phyloP scores from a whole-genome alignment of 1,284 basidiomycete genomes.

The Apiotrichum brassicae region DNA sequence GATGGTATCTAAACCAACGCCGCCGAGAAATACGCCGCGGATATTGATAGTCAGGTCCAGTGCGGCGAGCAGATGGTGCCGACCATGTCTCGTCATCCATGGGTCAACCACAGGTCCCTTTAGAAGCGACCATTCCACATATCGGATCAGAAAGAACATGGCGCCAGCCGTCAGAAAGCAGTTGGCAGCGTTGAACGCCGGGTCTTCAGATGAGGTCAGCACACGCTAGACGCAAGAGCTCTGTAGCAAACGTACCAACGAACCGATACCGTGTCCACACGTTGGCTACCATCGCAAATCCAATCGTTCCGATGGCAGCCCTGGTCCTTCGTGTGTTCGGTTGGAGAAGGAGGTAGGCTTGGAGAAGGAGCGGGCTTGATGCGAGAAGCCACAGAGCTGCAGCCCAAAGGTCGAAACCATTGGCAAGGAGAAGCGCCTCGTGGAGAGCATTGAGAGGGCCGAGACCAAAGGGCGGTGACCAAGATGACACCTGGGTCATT shows the following conservation, averaged over 20 bases:
- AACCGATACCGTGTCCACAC: constrained; percentile 23
- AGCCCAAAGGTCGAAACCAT: not conserved
- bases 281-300: constrained; percentile 12
- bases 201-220: constrained; percentile 11
- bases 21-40: constrained; percentile 30
- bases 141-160: constrained; percentile 24
- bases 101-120: constrained; percentile 28
- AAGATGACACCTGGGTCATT: too few relatives aligned
- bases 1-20: constrained; percentile 16
- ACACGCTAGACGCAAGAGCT: too few relatives aligned
- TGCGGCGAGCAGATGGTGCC: constrained; percentile 18
- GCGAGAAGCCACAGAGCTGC: not conserved
- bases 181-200: constrained; percentile 28
- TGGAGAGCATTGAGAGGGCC: not conserved
- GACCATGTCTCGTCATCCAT: constrained; percentile 16
- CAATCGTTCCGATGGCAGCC: constrained; percentile 16
- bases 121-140: constrained; percentile 28
- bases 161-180: constrained; percentile 22
- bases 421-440: not conserved
- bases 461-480: not conserved
- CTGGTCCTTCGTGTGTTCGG: constrained; percentile 19
- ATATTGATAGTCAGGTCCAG: constrained; percentile 30
- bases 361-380: constrained; percentile 16
- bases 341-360: constrained; percentile 24
- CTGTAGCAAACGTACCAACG: constrained; percentile 12